Evolutionary conservation across 2,329 filamentous ascomycete genomes (phyloP), one percentile per base, ranked within the genome.

Genomic region (Thermomyces lanuginosus): DNA sequence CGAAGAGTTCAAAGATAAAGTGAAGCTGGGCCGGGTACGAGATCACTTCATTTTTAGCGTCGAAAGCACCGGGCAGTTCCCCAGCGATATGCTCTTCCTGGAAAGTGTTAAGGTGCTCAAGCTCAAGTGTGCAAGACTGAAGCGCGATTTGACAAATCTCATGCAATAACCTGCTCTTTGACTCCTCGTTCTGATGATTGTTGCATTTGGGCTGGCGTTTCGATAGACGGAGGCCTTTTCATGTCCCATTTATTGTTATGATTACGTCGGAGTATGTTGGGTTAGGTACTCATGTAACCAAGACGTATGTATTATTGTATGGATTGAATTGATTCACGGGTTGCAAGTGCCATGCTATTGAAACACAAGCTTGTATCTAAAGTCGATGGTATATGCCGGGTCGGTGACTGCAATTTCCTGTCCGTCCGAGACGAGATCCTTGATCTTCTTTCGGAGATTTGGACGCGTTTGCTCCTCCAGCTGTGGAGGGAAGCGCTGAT

Each of bases 41-140:
- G 89, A 98, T 52, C 91, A 98, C 59, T 98, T 98, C 54, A 95
- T 98, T 55, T 98, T 89, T 64, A 77, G 73, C 29, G 67, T 98
- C 18, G 89, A 98, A 63, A 93, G 84, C 61, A 76, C 82, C 0
- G 91, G 89, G 4, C 89, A 98, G 58, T 92, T 82, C 63, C 76
- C 89, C 32, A 92, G 83, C 47, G 86, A 95, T 44, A 75, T 83
- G 55, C 64, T 98, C 37, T 95, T 98, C 61, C 56, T 98, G 30
- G 83, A 95, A 57, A 74, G 81, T 15, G 68, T 98, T 26, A 78
- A 76, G 57, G 63, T 82, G 40, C 58, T 98, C 36, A 92, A 84
- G 61, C 63, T 70, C 43, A 95, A 95, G 63, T 89, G 80, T 40
- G 47, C 46, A 27, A 51, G 51, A 22, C 48, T 61, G 42, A 59